Evolutionary conservation across 192 early-diverging fungal species (phyloP).

Genomic region (Kickxella alabastrina): DNA sequence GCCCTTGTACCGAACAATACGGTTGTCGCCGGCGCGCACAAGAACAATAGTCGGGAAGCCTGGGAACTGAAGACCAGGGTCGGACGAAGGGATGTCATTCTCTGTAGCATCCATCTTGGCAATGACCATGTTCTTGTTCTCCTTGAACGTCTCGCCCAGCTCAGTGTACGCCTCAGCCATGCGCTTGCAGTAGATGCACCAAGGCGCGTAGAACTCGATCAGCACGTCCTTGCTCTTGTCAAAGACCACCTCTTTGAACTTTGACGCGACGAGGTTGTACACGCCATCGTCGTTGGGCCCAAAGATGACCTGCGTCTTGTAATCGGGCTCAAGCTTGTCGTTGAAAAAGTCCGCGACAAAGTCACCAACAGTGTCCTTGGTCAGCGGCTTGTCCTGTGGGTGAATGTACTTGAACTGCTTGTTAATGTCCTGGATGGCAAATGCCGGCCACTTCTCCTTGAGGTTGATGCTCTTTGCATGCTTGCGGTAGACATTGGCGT

Average conservation of each 20-base stretch:
- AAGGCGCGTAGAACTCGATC: constrained; percentile 89
- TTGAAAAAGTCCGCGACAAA: constrained; percentile 65
- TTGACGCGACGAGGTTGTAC: constrained; percentile 81
- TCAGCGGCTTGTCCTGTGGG: constrained; percentile 64
- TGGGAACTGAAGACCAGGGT: constrained; percentile 61
- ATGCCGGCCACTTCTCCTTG: constrained; percentile 88
- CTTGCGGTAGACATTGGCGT: constrained; percentile 73
- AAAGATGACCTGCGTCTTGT: constrained; percentile 83
- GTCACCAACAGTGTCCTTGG: constrained; percentile 52
- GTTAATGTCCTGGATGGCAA: constrained; percentile 76
- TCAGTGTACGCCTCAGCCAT: constrained; percentile 72
- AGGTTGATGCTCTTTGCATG: constrained; percentile 82
- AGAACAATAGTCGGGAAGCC: constrained; percentile 96
- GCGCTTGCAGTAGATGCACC: constrained; percentile 83
- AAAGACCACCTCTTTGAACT: constrained; percentile 83
- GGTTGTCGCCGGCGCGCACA: constrained; percentile 78
- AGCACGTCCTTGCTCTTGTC: constrained; percentile 87
- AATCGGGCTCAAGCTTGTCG: constrained; percentile 67
- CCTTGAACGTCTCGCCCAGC: constrained; percentile 60
- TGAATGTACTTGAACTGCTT: constrained; percentile 79
- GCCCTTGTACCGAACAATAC: constrained; percentile 73
- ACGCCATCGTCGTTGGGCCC: constrained; percentile 84
- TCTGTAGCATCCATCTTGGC: constrained; percentile 93
- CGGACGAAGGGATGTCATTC: constrained; percentile 80
- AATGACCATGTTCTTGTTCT: constrained; percentile 55